Evolutionary conservation across 805 yeast species (phyloP).

Genomic region (Candida nemodendra): DNA sequence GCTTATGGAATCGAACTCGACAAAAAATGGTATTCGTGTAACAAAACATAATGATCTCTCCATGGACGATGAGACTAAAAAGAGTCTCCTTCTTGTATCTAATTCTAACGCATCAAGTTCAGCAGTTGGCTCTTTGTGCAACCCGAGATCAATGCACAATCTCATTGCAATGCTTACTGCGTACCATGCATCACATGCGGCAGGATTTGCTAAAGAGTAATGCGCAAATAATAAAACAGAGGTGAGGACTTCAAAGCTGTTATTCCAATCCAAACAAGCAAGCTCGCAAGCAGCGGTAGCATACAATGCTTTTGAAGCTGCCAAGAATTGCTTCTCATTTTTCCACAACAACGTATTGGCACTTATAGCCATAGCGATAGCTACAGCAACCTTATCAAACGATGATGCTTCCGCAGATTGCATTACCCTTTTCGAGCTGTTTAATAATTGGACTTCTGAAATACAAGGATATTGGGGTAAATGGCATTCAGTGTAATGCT

Average conservation of each 20-base stretch:
- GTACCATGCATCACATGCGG: not conserved
- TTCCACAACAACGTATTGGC: slow-evolving; percentile 5
- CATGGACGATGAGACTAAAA: slow-evolving; percentile 2
- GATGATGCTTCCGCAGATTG: not conserved
- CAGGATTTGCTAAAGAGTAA: slow-evolving; percentile 3
- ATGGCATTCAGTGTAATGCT: slow-evolving; percentile 2
- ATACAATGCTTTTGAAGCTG: slow-evolving; percentile 5
- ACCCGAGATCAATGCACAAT: not conserved
- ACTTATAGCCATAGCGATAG: slow-evolving; percentile 6
- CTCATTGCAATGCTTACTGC: not conserved
- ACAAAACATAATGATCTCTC: slow-evolving; percentile 1
- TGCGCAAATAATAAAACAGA: slow-evolving; percentile 1
- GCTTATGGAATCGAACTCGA: slow-evolving; percentile 1
- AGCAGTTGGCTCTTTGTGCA: slow-evolving; percentile 1
- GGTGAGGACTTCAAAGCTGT: slow-evolving; percentile 1
- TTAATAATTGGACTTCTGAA: not conserved
- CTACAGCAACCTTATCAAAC: slow-evolving; percentile 1
- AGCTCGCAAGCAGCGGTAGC: slow-evolving; percentile 3
- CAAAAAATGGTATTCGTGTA: not conserved
- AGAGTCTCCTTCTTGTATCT: slow-evolving; percentile 1
- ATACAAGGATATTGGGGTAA: slow-evolving; percentile 8
- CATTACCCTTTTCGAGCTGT: not conserved
- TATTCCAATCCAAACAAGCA: slow-evolving; percentile 2
- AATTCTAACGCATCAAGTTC: not conserved
- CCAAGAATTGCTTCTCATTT: slow-evolving; percentile 1